Conservation (phyloP, 2,329 filamentous ascomycete species). For the Cordyceps farinosa region DNA sequence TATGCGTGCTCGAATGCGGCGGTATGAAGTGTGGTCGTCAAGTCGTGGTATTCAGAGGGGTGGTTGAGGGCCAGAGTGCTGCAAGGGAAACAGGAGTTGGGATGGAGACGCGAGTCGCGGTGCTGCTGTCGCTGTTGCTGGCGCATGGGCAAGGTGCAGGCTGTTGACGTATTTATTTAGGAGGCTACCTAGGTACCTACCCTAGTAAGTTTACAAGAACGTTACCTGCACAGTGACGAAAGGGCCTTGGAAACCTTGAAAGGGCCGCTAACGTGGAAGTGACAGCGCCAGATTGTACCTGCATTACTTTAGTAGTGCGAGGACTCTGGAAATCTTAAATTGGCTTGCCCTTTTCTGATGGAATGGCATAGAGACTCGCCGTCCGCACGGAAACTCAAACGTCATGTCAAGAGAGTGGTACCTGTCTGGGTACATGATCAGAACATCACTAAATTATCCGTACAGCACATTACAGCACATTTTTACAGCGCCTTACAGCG, state of each 20-base stretch:
- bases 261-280: background rate
- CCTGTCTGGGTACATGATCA: no score
- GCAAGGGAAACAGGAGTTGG: slow-evolving; percentile 9
- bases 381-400: no score
- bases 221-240: background rate
- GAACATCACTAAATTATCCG: background rate
- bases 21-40: background rate
- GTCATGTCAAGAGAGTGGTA: no score
- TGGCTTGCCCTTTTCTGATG: no score
- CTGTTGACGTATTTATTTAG: background rate
- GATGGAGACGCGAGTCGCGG: slow-evolving; percentile 11
- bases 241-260: background rate
- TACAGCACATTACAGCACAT: background rate
- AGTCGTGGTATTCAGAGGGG: slow-evolving; percentile 3
- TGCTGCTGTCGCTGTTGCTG: background rate
- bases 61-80: background rate
- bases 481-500: background rate
- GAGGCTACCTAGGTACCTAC: background rate
- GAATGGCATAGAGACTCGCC: no score
- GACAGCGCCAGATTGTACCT: background rate
- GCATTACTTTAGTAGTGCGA: background rate
- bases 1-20: background rate
- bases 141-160: background rate
- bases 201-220: no score
- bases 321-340: no score